Evolutionary conservation across 345 rosid species (phyloP), one percentile per base, ranked within the genome.

Genomic region (Geranium brycei): DNA sequence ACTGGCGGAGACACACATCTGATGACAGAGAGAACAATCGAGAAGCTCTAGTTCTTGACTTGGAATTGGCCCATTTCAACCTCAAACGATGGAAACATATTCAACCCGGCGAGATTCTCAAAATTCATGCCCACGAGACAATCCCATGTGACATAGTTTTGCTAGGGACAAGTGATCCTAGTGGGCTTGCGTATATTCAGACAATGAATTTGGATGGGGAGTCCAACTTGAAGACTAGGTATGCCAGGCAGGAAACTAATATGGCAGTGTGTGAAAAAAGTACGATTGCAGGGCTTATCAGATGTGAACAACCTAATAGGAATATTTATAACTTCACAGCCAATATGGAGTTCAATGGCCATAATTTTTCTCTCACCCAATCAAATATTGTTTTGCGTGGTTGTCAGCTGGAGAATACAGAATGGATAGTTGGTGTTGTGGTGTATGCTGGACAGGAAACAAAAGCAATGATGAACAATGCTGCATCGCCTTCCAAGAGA

Each of bases 181-280:
- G 86, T 66, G 86, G 93, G 19, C 83, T 87, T 71, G 87, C 88
- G 63, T 84, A 87, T 76, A 77, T 87, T 38, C 93, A 87, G 72
- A 87, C 93, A 2, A 87, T 87, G 87, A 87, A 87, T 78, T 76
- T 87, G 76, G 93, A 87, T 69, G 93, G 93, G 31, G 93, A 87
- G 68, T 84, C 87, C 1, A 84, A 87, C 68, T 73, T 87, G 72
- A 87, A 87, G 80, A 87, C 93, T 12, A 81, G 93, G 70, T 87
- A 84, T 81, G 87, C 93, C 4, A 74, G 86, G 74, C 88, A 84
- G 74, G 93, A 87, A 74, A 81, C 87, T 58, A 78, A 78, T 61
- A 61, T 75, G 51, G 70, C 71, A 11, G 71, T 64, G 64, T 76
- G 71, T 68, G 86, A 81, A 74, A 81, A 70, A 38, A 47, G 64